Evolutionary conservation across 352 stramenopile genomes (phyloP).

Genomic region (Pythium oligandrum): DNA sequence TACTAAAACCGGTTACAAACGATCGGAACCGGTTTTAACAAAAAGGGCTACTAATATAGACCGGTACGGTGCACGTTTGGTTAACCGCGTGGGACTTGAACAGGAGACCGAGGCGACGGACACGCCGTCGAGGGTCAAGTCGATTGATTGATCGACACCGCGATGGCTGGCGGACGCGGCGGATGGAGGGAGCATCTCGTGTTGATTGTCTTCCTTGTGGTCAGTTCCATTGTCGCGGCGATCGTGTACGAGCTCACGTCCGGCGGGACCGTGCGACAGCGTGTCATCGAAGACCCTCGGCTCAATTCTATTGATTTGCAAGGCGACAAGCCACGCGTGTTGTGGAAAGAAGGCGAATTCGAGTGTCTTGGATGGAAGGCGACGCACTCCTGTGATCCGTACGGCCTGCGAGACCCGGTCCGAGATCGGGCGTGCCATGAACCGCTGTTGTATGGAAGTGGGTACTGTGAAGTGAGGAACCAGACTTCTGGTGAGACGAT

Average conservation of each 20-base stretch:
- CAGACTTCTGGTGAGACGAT: conserved; percentile 42
- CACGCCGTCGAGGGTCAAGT: no score
- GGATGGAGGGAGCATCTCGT: conserved; percentile 29
- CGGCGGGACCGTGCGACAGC: conserved; percentile 37
- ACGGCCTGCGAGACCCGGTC: conserved; percentile 34
- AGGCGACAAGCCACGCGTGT: conserved; percentile 20
- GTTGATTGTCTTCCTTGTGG: conserved; percentile 32
- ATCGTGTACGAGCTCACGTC: conserved; percentile 59
- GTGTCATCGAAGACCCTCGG: conserved; percentile 26
- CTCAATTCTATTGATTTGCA: conserved; percentile 41
- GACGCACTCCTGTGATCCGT: conserved; percentile 59
- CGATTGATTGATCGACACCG: no score
- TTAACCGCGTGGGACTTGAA: no score
- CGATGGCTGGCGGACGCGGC: neutral
- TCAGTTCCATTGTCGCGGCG: conserved; percentile 32
- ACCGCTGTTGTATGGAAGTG: conserved; percentile 37
- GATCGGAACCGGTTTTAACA: conserved; percentile 1
- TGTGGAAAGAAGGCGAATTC: conserved; percentile 60
- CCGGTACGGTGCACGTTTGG: no score
- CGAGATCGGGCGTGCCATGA: conserved; percentile 43
- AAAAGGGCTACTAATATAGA: neutral
- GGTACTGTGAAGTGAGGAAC: conserved; percentile 74
- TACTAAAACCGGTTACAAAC: neutral
- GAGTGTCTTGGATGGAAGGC: conserved; percentile 72
- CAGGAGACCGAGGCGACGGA: no score